Percentiles rank a stretch among this genome's conserved stretches.
Conservation (phyloP, 1,139 yeast genomes). For the Pneumocystis sp. region DNA sequence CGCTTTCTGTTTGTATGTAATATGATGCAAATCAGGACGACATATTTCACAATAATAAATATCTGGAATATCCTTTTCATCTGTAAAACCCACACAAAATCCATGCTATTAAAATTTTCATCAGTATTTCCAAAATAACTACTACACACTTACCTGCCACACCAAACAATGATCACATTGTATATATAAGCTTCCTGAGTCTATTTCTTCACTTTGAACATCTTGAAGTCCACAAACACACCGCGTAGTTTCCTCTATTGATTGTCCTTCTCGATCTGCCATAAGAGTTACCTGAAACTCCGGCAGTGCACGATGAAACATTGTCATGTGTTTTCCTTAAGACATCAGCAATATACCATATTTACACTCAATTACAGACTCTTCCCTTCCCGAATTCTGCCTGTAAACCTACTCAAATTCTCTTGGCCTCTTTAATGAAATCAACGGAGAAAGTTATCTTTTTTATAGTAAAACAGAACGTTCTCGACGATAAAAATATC, state of each 20-base stretch:
- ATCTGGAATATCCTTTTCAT: neutral
- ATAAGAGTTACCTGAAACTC: neutral
- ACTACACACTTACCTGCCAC: constrained; percentile 96
- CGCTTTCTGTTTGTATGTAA: neutral
- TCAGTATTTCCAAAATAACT: neutral
- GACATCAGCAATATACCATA: neutral
- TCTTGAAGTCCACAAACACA: constrained; percentile 54
- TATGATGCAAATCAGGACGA: neutral
- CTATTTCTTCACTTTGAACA: constrained; percentile 43
- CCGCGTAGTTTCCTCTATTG: constrained; percentile 54
- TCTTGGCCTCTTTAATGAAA: neutral
- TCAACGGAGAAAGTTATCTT: neutral
- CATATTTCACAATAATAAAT: constrained; percentile 1
- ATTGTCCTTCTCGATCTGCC: neutral
- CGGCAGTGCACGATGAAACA: neutral
- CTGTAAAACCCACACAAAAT: neutral
- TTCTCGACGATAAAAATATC: neutral
- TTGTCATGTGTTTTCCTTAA: neutral
- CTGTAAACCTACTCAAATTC: neutral
- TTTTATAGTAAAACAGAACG: neutral
- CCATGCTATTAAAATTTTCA: neutral
- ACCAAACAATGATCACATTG: constrained; percentile 85
- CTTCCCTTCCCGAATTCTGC: neutral
- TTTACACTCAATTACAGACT: neutral
- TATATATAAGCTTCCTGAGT: constrained; percentile 51